Base-by-base conservation (phyloP, 208 protist species). In the Wallacemonas sp. region DNA sequence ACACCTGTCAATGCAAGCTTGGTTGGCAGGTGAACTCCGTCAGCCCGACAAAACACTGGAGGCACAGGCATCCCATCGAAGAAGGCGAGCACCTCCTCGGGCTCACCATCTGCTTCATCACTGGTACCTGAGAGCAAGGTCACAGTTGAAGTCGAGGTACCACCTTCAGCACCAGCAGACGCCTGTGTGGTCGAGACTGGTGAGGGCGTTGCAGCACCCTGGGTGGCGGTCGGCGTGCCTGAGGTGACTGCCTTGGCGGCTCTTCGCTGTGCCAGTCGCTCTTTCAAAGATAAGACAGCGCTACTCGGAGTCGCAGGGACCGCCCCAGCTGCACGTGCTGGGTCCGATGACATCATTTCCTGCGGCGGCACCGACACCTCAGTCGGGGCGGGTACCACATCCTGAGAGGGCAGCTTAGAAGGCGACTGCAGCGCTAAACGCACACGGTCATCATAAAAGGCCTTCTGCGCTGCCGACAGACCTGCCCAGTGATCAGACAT, bases 401-500 rank as follows among this genome's bases (percentile, higher is more conserved):
- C n/a, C n/a, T n/a, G n/a, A n/a, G n/a, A n/a, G n/a, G 22, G 36
- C 8, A 6, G 15, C 30, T n/a, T 51, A 42, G 2, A 60, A 21
- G 6, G 60, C 2, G 9, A 47, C 26, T 49, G 56, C 54, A 94
- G 53, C 22, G 79, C 80, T 30, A 70, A 56, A 53, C 79, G 77
- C 33, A 95, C 86, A 38, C 80, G 45, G 0, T 80, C 72, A 36
- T 95, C 84, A 66, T 95, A 95, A 72, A 85, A 95, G n/a, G 69
- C 72, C 65, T 80, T 79, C 70, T 95, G 90, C 33, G 47, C 66
- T 17, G 75, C 69, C 2, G 86, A 82, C 24, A 95, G 75, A n/a
- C 74, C 62, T 1, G 72, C 66, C 90, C 90, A 95, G 74, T 93
- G 70, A 8, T 62, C 26, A 14, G 81, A 90, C 46, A 95, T 72